Evolutionary conservation across 176 grass and related monocot species (phyloP), one percentile per base, ranked within the genome.

Genomic region (Luzula sylvatica): DNA sequence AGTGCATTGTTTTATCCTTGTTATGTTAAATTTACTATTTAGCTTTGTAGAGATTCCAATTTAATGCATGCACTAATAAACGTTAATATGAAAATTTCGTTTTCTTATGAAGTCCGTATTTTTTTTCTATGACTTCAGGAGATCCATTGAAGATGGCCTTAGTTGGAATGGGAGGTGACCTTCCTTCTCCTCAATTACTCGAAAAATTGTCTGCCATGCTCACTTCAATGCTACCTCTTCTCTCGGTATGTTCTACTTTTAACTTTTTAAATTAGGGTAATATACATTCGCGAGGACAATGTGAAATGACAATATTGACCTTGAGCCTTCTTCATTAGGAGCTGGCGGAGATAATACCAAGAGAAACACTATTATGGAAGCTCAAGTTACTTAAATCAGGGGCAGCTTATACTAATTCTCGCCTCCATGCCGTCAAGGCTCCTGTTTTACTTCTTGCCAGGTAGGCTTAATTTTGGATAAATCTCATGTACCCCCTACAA

Each of bases 401-500:
- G 56, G 76, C 83, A 50, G 83, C 80, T 55, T 88, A 85, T 40
- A 52, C 84, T 38, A 95, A 95, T 58, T 95, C 90, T 62, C 83
- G 80, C 26, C 77, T 95, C 48, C 70, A 85, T 86, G 83, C 83
- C 52, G 67, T 95, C 54, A 35, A 76, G 55, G 83, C 83, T 65
- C 83, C 87, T 75, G 90, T 95, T 66, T 69, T 95, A 72, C 44
- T 95, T 51, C 80, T 95, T 75, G 76, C 69, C n/a, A 95, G 90
- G 90, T 95, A 67, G n/a, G 2, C 65, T 72, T 55, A 6, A 6
- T 35, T 69, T 50, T 29, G 16, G 39, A 14, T 16, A 44, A 46
- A 15, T 26, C 25, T 70, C 20, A 22, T 14, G 11, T 17, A 18
- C 5, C 30, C 30, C 30, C 7, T 35, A 35, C 9, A 4, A 35